Evolutionary conservation across 2,329 filamentous ascomycete genomes (phyloP).

Genomic region (Pestalotiopsis sp.): DNA sequence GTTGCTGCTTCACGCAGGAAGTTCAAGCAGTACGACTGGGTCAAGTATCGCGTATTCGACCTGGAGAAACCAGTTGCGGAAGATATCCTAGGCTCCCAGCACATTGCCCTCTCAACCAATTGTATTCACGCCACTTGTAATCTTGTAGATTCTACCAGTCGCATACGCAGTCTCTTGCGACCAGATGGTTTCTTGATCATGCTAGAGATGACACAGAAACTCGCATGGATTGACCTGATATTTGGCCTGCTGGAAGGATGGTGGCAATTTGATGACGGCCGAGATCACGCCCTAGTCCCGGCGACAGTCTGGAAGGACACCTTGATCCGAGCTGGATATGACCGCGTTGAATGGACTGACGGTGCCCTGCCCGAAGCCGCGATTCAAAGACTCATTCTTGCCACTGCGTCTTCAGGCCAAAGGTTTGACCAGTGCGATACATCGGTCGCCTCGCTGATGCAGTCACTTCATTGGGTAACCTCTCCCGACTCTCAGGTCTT

Average conservation of each 20-base stretch:
- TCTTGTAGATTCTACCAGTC: slow-evolving; percentile 18
- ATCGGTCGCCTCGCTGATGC: not conserved
- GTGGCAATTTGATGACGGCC: slow-evolving; percentile 38
- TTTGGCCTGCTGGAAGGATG: slow-evolving; percentile 40
- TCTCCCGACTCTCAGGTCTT: not conserved
- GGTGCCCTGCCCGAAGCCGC: slow-evolving; percentile 24
- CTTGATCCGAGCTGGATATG: slow-evolving; percentile 27
- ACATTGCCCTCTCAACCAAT: slow-evolving; percentile 35
- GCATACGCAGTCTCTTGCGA: slow-evolving; percentile 27
- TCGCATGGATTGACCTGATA: slow-evolving; percentile 34
- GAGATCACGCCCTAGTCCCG: slow-evolving; percentile 23
- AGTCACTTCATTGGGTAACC: not conserved
- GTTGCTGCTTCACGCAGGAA: slow-evolving; percentile 34
- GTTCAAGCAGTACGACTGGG: slow-evolving; percentile 28
- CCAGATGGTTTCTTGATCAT: slow-evolving; percentile 35
- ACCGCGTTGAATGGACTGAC: slow-evolving; percentile 32
- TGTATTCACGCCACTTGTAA: slow-evolving; percentile 34
- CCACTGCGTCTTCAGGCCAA: slow-evolving; percentile 1
- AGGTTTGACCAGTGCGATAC: not conserved
- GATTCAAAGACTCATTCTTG: slow-evolving; percentile 31
- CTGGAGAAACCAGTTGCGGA: slow-evolving; percentile 2
- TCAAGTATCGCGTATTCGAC: slow-evolving; percentile 15
- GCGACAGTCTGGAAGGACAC: slow-evolving; percentile 24
- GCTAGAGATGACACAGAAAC: slow-evolving; percentile 32
- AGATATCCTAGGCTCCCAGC: slow-evolving; percentile 21